Evolutionary conservation across 805 yeast species (phyloP), one percentile per base, ranked within the genome.

Genomic region (Zygoascus bituminiphila): DNA sequence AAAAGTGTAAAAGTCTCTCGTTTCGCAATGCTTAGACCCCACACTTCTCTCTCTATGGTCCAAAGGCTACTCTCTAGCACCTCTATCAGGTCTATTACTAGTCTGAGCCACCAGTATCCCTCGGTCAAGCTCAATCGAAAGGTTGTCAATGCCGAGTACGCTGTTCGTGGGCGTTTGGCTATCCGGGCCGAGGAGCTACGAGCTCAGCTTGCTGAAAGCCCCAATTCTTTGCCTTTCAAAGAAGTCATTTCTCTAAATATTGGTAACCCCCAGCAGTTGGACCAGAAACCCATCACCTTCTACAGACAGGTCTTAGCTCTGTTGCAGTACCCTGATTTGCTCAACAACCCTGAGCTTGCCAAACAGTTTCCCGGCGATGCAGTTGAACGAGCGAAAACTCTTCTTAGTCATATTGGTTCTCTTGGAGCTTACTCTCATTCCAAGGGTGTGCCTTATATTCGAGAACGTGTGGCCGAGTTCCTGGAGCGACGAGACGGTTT

Each of bases 201-300:
- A 50, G 68, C 66, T 8, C 75, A 78, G 56, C 71, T 93, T 36
- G 62, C 65, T 9, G 63, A 69, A 38, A 71, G 77, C 36, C 81
- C 84, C 22, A 72, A 71, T 17, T 78, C 84, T 4, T 69, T 88
- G 54, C 95, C 95, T 0, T 93, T 88, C 62, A 68, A 76, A 39
- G 70, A 76, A 51, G 85, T 93, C 58, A 84, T 94, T 62, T 82
- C 79, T 60, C 93, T 96, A 54, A 93, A 93, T 64, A 93, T 93
- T 54, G 99, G 99, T 25, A 93, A 93, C 64, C 99, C 99, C 1
- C 99, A 93, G 67, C 98, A 91, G 64, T 74, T 93, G 62, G 91
- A 88, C 57, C 99, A 93, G 66, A 76, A 81, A 60, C 98, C 99
- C 0, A 73, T 93, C 58, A 86, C 95, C n/a, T 93, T 93, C 72